These are phyloP conservation scores for Colletotrichum truncatum DNA, from an alignment of 2,329 filamentous ascomycete genomes.

Conservation along the genomic window DNA sequence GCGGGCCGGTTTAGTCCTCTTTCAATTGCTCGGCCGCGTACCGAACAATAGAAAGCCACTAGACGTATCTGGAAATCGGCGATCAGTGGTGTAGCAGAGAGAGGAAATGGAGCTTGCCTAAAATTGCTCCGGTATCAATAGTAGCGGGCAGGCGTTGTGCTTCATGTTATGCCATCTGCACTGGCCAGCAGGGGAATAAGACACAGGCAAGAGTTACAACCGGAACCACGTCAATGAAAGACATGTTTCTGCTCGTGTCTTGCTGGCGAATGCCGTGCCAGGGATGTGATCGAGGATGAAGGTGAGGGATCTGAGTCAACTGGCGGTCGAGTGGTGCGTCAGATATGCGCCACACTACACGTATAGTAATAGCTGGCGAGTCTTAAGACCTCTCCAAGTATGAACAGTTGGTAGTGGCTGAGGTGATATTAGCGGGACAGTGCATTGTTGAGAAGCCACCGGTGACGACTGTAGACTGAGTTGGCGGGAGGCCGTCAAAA, in stretches of 20 bases:
- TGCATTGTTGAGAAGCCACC: not conserved
- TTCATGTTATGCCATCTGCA: not conserved
- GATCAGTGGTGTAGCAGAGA: not conserved
- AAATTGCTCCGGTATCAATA: not conserved
- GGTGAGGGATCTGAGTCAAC: conserved; percentile 26
- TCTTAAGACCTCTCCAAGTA: not conserved
- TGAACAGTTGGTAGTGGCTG: conserved; percentile 22
- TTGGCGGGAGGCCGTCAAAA: conserved; percentile 1
- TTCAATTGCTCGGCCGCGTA: conserved; percentile 12
- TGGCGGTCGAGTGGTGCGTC: conserved; percentile 17
- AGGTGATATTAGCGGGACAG: conserved; percentile 7
- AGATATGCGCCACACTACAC: conserved; percentile 16
- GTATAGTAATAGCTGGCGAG: not conserved
- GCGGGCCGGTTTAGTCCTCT: not conserved
- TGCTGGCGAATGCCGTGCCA: conserved; percentile 12
- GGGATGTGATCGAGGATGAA: conserved; percentile 10
- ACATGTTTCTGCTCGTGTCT: conserved; percentile 18
- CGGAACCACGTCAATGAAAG: conserved; percentile 1
- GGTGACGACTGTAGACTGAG: conserved; percentile 8
- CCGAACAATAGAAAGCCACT: not conserved
- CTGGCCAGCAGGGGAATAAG: not conserved
- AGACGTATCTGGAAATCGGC: not conserved
- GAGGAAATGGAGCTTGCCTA: not conserved
- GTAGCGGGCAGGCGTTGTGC: not conserved
- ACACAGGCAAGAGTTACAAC: conserved; percentile 7